phyloP scores from a whole-genome alignment of 2,329 filamentous ascomycete genomes.

The Xylariaceae sp. region DNA sequence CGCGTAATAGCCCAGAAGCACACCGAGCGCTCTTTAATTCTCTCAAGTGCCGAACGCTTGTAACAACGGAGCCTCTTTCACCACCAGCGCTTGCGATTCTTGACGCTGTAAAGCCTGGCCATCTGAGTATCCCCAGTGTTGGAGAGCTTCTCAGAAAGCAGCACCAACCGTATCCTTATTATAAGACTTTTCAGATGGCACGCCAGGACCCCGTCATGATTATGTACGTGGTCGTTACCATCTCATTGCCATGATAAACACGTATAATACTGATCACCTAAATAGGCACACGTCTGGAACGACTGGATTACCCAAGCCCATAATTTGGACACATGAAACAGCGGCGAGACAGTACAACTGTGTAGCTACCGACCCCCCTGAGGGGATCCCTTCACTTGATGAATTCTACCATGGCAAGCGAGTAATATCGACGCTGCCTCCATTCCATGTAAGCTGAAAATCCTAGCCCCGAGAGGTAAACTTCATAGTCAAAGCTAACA shows the following conservation, averaged over 20 bases:
- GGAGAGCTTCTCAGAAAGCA: constrained; percentile 36
- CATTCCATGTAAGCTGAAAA: constrained; percentile 36
- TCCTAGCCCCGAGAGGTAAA: neutral
- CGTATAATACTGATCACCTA: neutral
- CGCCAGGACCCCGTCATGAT: constrained; percentile 29
- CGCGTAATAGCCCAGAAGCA: constrained; percentile 45
- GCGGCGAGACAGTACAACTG: constrained; percentile 27
- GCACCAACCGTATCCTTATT: constrained; percentile 18
- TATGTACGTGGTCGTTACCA: constrained; percentile 28
- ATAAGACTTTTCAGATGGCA: constrained; percentile 28
- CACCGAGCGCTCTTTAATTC: constrained; percentile 40
- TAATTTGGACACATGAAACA: constrained; percentile 38
- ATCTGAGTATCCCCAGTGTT: constrained; percentile 34
- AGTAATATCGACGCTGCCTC: constrained; percentile 43
- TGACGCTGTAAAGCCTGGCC: constrained; percentile 32
- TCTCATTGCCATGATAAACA: constrained; percentile 1
- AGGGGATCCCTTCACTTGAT: constrained; percentile 36
- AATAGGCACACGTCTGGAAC: constrained; percentile 43
- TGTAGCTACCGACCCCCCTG: constrained; percentile 30
- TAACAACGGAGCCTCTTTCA: constrained; percentile 37
- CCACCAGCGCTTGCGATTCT: constrained; percentile 31
- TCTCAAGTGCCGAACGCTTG: constrained; percentile 40
- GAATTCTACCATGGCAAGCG: constrained; percentile 36
- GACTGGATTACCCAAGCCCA: constrained; percentile 41
- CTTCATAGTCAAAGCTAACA: neutral